Evolutionary conservation across 2,329 filamentous ascomycete species (phyloP).

Genomic region (Lecanoromycetidae sp.): DNA sequence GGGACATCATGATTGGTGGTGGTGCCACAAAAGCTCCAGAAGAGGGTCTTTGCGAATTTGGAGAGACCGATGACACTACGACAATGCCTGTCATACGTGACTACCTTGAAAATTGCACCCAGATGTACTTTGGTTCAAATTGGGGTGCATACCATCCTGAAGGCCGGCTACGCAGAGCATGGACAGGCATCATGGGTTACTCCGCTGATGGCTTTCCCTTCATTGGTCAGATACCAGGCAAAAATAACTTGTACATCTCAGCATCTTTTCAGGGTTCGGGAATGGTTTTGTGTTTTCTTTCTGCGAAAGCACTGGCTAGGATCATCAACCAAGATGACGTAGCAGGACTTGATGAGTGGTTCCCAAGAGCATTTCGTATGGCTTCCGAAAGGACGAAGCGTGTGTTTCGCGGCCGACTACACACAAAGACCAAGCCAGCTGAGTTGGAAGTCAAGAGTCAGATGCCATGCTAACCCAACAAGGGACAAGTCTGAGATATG

Average conservation of each 20-base stretch:
- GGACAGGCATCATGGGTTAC: conserved; percentile 42
- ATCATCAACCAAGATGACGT: conserved; percentile 34
- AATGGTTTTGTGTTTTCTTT: conserved; percentile 52
- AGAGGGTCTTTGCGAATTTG: conserved; percentile 38
- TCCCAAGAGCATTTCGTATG: conserved; percentile 16
- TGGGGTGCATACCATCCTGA: conserved; percentile 25
- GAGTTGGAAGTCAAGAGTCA: conserved; percentile 15
- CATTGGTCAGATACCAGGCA: conserved; percentile 38
- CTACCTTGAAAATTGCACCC: conserved; percentile 35
- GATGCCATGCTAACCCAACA: too few species aligned
- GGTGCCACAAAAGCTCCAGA: conserved; percentile 35
- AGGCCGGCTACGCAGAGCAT: conserved; percentile 29
- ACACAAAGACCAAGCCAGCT: conserved; percentile 9
- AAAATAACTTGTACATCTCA: conserved; percentile 40
- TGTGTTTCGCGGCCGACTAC: conserved; percentile 13
- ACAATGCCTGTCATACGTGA: conserved; percentile 40
- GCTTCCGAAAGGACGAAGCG: conserved; percentile 9
- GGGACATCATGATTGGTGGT: conserved; percentile 52
- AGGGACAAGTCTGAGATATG: conserved; percentile 8
- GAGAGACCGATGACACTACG: conserved; percentile 44
- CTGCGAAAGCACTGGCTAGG: conserved; percentile 43
- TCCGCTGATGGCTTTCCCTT: conserved; percentile 41
- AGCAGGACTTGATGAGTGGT: conserved; percentile 9
- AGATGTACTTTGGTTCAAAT: conserved; percentile 37
- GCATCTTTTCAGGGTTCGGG: conserved; percentile 55